A percentile compares a stretch with the other conserved stretches of the same genome.
Conservation (phyloP, 345 rosid species). For the Syzygium aqueum region DNA sequence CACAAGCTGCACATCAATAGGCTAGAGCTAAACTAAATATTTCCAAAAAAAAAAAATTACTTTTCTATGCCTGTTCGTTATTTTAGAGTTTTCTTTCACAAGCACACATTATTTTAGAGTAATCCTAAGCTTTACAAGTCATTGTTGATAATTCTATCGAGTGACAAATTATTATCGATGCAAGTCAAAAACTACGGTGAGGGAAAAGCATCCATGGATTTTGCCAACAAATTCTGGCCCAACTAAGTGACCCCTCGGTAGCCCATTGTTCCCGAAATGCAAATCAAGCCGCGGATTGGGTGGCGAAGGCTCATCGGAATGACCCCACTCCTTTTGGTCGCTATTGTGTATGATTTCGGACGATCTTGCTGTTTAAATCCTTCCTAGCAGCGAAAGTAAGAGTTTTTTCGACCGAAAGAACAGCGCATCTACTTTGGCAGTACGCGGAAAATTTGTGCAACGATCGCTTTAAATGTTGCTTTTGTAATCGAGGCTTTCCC, state of each 20-base stretch:
- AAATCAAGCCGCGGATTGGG: too few species aligned
- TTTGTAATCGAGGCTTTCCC: background rate
- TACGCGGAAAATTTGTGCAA: background rate
- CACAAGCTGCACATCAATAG: background rate
- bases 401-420: too few species aligned
- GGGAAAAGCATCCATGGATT: background rate
- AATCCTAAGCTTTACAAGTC: background rate
- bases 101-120: background rate
- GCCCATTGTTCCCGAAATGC: too few species aligned
- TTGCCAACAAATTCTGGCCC: too few species aligned
- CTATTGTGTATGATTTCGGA: too few species aligned
- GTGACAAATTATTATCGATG: background rate
- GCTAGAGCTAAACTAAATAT: background rate
- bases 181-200: background rate
- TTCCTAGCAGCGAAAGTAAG: too few species aligned
- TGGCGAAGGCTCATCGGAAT: too few species aligned
- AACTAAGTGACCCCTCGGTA: too few species aligned
- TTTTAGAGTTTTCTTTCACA: background rate
- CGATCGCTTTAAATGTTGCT: background rate
- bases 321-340: too few species aligned
- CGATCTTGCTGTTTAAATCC: too few species aligned
- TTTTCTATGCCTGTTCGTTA: background rate
- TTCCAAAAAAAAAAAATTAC: background rate
- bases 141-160: background rate
- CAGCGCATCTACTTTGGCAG: background rate